A percentile compares a stretch with the other conserved stretches of the same genome.
phyloP scores from a whole-genome alignment of 768 basidiomycete genomes.

The Hericium alpestre region DNA sequence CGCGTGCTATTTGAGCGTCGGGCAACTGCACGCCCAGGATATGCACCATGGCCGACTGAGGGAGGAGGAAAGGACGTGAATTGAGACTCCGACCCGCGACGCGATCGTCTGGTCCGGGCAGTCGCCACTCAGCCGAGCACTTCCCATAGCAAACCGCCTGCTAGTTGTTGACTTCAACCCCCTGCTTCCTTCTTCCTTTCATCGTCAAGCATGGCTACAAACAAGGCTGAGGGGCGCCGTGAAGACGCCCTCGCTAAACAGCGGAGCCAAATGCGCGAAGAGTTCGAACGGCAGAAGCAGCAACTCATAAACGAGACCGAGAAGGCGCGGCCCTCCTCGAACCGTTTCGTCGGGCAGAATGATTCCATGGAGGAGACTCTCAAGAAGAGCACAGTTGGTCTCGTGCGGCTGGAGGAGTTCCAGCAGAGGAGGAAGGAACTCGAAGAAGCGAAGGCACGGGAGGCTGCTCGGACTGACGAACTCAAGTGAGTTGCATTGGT shows the following conservation, averaged over 20 bases:
- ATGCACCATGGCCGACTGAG: slow-evolving; percentile 52
- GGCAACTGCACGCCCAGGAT: slow-evolving; percentile 77
- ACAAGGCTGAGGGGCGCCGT: slow-evolving; percentile 73
- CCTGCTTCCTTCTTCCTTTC: not conserved
- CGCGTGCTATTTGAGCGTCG: slow-evolving; percentile 68
- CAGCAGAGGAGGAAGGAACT: slow-evolving; percentile 80
- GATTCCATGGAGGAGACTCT: slow-evolving; percentile 91
- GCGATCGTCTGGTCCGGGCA: not conserved
- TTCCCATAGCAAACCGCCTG: not conserved
- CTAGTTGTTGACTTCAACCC: slow-evolving; percentile 4
- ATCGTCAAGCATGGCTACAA: slow-evolving; percentile 48
- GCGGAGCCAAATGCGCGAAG: slow-evolving; percentile 68
- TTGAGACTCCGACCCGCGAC: slow-evolving; percentile 8
- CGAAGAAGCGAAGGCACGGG: slow-evolving; percentile 83
- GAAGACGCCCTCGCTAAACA: slow-evolving; percentile 81
- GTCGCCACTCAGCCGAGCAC: too few species aligned
- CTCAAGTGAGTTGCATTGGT: slow-evolving; percentile 62
- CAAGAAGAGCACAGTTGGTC: slow-evolving; percentile 84
- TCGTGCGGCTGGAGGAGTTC: slow-evolving; percentile 88
- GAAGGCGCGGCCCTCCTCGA: slow-evolving; percentile 77
- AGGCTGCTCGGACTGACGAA: slow-evolving; percentile 76
- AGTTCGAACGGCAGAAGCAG: slow-evolving; percentile 74
- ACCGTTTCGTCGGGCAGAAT: slow-evolving; percentile 88
- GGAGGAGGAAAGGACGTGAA: not conserved
- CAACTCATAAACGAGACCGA: slow-evolving; percentile 81